phyloP scores from a whole-genome alignment of 306 rosid genomes.

The Cicer arietinum region DNA sequence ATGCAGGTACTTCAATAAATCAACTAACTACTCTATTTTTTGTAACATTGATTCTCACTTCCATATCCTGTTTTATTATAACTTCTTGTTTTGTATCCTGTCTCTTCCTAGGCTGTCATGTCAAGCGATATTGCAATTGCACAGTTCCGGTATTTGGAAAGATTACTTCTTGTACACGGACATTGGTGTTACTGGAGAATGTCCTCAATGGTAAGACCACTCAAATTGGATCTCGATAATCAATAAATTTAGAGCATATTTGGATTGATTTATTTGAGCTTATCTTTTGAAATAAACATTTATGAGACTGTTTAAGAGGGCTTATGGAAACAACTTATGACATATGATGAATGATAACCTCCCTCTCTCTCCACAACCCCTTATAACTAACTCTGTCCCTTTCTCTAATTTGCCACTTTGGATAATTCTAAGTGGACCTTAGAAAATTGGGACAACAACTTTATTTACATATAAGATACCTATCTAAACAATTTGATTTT shows the following conservation, averaged over 20 bases:
- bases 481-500: no score
- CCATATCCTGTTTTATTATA: not conserved
- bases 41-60: slow-evolving; percentile 14
- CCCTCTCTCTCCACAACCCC: not conserved
- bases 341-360: not conserved
- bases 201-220: slow-evolving; percentile 78
- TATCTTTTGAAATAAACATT: not conserved
- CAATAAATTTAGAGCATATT: not conserved
- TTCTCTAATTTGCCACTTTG: not conserved
- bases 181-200: slow-evolving; percentile 96
- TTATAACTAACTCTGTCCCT: not conserved
- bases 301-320: not conserved
- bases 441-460: not conserved
- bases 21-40: slow-evolving; percentile 3
- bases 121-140: slow-evolving; percentile 93
- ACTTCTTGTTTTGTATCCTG: not conserved
- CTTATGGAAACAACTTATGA: not conserved
- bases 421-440: not conserved
- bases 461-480: no score
- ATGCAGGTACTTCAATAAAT: slow-evolving; percentile 71
- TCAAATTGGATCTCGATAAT: slow-evolving; percentile 19
- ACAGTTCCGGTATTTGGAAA: slow-evolving; percentile 84
- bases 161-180: slow-evolving; percentile 88
- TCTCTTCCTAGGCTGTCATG: slow-evolving; percentile 79
- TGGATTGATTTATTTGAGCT: not conserved